Evolutionary conservation across 345 rosid species (phyloP).

Genomic region (Eucalyptus microcorys): DNA sequence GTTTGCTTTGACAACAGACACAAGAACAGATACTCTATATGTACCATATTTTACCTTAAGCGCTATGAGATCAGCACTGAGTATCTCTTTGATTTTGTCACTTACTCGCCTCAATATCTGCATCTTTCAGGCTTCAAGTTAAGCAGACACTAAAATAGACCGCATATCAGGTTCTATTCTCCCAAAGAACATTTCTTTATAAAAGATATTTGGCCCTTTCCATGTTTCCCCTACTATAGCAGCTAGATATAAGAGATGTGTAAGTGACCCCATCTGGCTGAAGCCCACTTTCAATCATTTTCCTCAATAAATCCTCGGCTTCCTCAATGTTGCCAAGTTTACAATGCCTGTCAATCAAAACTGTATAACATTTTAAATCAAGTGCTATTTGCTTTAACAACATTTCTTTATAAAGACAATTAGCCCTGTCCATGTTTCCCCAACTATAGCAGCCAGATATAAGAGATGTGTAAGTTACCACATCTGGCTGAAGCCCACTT

Average conservation of each 20-base stretch:
- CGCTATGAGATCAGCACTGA: neutral
- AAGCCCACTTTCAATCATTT: conserved; percentile 43
- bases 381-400: conserved; percentile 18
- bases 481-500: conserved; percentile 53
- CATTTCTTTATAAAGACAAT: conserved; percentile 25
- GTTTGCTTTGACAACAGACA: neutral
- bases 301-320: conserved; percentile 24
- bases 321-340: conserved; percentile 26
- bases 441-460: conserved; percentile 20
- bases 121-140: neutral
- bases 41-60: neutral
- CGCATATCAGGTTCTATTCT: conserved; percentile 11
- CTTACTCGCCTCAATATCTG: neutral
- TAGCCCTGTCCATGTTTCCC: conserved; percentile 32
- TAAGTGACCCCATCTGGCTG: conserved; percentile 49
- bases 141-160: neutral
- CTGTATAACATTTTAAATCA: conserved; percentile 44
- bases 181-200: conserved; percentile 9
- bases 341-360: conserved; percentile 42
- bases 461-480: conserved; percentile 39
- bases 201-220: conserved; percentile 23
- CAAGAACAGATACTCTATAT: neutral
- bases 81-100: neutral
- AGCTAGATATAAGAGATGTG: conserved; percentile 39
- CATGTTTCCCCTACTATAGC: conserved; percentile 16